These are phyloP conservation scores for Megacollybia marginata DNA, from an alignment of 768 basidiomycete genomes.

Conservation along the genomic window DNA sequence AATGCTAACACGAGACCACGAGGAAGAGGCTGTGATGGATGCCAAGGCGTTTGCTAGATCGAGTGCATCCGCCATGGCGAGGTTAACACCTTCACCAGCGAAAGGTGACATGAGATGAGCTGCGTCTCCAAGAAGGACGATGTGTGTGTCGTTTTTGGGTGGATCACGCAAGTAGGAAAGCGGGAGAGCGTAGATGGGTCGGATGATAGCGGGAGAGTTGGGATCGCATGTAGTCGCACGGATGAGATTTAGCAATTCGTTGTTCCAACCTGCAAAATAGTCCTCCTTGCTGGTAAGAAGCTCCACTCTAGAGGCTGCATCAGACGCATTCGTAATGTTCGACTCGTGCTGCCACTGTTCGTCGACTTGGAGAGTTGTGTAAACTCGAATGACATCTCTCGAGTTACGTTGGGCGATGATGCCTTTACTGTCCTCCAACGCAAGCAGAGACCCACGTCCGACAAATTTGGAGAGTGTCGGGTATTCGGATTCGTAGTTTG, in stretches of 20 bases:
- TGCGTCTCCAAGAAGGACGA: constrained; percentile 22
- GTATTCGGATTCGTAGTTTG: constrained; percentile 3
- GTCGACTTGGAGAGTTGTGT: constrained; percentile 8
- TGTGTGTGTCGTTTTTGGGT: constrained; percentile 1
- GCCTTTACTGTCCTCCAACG: constrained; percentile 14
- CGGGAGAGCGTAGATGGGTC: constrained; percentile 8
- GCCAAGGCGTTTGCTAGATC: constrained; percentile 5
- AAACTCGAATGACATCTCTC: constrained; percentile 16
- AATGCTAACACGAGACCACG: not conserved
- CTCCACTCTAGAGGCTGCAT: not conserved
- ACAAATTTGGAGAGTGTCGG: constrained; percentile 18
- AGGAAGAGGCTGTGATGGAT: not conserved
- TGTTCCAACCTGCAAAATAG: constrained; percentile 6
- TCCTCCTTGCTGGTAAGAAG: not conserved
- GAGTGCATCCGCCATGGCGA: constrained; percentile 22
- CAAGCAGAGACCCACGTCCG: constrained; percentile 20
- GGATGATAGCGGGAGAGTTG: not conserved
- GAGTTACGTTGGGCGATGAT: constrained; percentile 26
- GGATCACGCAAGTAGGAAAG: not conserved
- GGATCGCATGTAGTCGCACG: constrained; percentile 1
- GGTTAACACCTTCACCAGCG: constrained; percentile 29
- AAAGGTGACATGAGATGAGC: constrained; percentile 31
- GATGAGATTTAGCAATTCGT: constrained; percentile 3
- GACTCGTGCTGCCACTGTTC: constrained; percentile 6
- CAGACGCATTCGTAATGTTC: constrained; percentile 2